These are phyloP conservation scores for Saussurea involucrata DNA, from an alignment of 129 eudicot species.

Conservation along the genomic window DNA sequence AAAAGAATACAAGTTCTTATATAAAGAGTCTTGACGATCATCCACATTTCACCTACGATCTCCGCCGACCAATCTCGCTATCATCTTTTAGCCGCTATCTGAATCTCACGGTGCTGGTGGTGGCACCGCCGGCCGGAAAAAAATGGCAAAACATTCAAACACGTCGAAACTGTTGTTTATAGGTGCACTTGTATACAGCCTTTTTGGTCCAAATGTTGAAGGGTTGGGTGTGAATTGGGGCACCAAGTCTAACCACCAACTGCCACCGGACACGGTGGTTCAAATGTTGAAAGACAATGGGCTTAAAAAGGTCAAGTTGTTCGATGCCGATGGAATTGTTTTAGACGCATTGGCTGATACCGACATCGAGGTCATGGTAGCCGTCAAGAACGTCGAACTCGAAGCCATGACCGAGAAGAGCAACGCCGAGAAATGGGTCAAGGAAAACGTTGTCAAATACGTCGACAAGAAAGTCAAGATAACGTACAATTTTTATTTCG, in stretches of 20 bases:
- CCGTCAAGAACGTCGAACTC: constrained; percentile 19
- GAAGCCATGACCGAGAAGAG: constrained; percentile 3
- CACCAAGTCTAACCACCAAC: constrained; percentile 20
- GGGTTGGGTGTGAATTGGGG: constrained; percentile 61
- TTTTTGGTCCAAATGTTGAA: constrained; percentile 20
- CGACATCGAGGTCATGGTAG: constrained; percentile 43
- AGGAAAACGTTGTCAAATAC: constrained; percentile 31
- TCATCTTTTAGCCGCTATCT: not conserved
- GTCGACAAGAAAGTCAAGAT: constrained; percentile 25
- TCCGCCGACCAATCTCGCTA: not conserved
- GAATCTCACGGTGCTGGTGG: constrained; percentile 1
- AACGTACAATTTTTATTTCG: not conserved
- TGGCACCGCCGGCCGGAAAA: not conserved
- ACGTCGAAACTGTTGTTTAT: constrained; percentile 9
- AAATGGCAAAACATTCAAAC: not conserved
- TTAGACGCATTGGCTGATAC: constrained; percentile 28
- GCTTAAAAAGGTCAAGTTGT: constrained; percentile 42
- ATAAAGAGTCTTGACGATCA: constrained; percentile 6
- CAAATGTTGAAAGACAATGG: constrained; percentile 47
- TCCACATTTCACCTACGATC: not conserved
- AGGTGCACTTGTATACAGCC: constrained; percentile 6
- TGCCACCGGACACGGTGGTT: constrained; percentile 36
- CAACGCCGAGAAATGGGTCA: constrained; percentile 36
- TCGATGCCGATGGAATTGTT: constrained; percentile 27
- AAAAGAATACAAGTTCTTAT: constrained; percentile 1